Conservation (phyloP, 1,139 yeast genomes). For the Blastobotrys arbuscula region DNA sequence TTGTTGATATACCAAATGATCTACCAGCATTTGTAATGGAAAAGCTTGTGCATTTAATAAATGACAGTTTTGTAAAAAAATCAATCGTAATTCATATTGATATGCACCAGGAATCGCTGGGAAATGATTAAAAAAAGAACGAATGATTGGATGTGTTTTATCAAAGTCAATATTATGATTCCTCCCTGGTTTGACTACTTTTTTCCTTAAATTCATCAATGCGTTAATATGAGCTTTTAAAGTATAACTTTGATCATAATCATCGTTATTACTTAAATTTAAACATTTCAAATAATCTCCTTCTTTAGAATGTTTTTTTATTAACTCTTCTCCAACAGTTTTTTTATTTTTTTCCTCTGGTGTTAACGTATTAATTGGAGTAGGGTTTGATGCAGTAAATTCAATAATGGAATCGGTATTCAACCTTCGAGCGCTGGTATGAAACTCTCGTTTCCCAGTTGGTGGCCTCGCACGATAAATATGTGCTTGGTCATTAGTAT, state of each 20-base stretch:
- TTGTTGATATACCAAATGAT: conserved; percentile 29
- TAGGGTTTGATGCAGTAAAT: neutral
- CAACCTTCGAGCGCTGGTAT: conserved; percentile 4
- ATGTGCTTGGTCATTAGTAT: neutral
- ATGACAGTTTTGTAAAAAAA: conserved; percentile 41
- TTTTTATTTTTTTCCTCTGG: neutral
- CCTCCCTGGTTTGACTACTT: neutral
- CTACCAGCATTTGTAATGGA: conserved; percentile 26
- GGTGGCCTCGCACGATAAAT: neutral
- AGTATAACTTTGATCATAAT: conserved; percentile 9
- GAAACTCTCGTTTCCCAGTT: conserved; percentile 6
- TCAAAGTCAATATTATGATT: conserved; percentile 12
- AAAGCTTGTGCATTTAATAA: conserved; percentile 35
- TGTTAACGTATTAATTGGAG: neutral
- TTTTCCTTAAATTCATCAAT: conserved; percentile 11
- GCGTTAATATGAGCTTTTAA: conserved; percentile 28
- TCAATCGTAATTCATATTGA: conserved; percentile 37
- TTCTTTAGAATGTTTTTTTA: conserved; percentile 1
- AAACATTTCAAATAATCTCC: conserved; percentile 18
- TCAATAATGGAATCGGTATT: neutral
- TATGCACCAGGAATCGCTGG: conserved; percentile 31
- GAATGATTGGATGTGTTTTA: conserved; percentile 17
- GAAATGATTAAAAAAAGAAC: conserved; percentile 28
- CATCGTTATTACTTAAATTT: neutral
- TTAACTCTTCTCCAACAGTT: neutral